Evolutionary conservation across 2,329 filamentous ascomycete species (phyloP), one percentile per base, ranked within the genome.

Genomic region (Hymenoscyphus linearis): DNA sequence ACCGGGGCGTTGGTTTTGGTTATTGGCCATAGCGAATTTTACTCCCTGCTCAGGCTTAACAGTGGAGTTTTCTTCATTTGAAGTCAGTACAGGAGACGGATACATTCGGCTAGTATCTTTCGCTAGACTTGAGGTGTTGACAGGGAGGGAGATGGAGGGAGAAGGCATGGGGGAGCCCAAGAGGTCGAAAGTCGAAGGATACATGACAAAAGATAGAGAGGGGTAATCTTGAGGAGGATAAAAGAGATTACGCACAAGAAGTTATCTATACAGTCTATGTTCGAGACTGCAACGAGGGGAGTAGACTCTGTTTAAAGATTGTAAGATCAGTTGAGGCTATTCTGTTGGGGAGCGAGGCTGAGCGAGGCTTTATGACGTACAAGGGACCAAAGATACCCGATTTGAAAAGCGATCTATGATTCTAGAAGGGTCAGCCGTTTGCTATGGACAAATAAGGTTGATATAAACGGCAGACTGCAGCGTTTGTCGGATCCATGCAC

Each of bases 61-160:
- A 27, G 26, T 18, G 7, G 12, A 52, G 35, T 53, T 44, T 31
- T 66, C 56, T 60, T 60, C 63, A 36, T 36, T 58, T 14, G 59
- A 60, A 52, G 64, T 70, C 58, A 70, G 67, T 50, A 64, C 59
- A 50, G 60, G 62, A 37, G 58, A 65, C 67, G 69, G 69, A 47
- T 66, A 62, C 65, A 59, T 68, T 64, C 4, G n/a, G n/a, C 13
- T 7, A 5, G 13, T 18, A 12, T 40, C 44, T 14, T 27, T 56
- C 22, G 37, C 40, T 35, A 35, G 18, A 10, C 27, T 13, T 10
- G 34, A n/a, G n/a, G 37, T 16, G 18, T 31, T 22, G 36, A 27
- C 18, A 55, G 22, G 35, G 16, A 62, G 55, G 13, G 47, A 55
- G 47, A 22, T 54, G 16, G 50, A 52, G 52, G 54, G 54, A 52